Evolutionary conservation across 106 monocot genomes (phyloP), one percentile per base, ranked within the genome.

Genomic region (Chionographis japonica): DNA sequence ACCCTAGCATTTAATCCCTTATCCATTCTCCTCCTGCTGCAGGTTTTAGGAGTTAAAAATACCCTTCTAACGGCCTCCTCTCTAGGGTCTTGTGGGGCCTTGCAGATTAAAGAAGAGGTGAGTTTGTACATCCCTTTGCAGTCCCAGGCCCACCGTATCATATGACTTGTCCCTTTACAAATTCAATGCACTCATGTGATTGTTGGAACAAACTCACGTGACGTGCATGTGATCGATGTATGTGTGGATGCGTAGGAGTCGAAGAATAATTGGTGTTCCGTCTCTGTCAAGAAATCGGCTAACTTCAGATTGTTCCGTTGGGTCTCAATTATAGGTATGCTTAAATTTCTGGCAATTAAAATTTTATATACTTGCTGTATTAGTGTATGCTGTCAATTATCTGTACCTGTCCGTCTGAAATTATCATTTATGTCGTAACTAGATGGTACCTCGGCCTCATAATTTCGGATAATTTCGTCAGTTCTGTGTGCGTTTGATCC

Each of bases 21-120:
- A 63, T 72, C 72, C 72, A 60, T 42, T 54, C 54, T 72, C 63
- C 51, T 72, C 51, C 58, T 60, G 40, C 54, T 60, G 53, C 72
- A 72, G 64, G 42, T 65, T 57, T 65, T 50, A 43, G 63, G 62
- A 17, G 73, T 65, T 65, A 74, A 73, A 74, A 58, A 6, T 10
- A 27, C 37, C 41, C 37, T 35, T 54, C 53, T 72, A 63, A 55
- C 63, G 62, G 70, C 70, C 70, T 70, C 70, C 70, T 70, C 40
- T 70, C 57, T 42, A 60, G 70, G 70, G 70, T 60, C 49, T 70
- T 57, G 59, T 70, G 70, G 70, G 58, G 60, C 59, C 70, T 15
- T 43, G 58, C 58, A 27, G 46, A 70, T 70, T 60, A 49, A 70
- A 70, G 58, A 70, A 59, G 57, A 35, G 57, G 70, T 19, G 35